Percentiles rank a stretch among this genome's conserved stretches.
Evolutionary conservation across 208 protist genomes (phyloP).

Genomic region (Entamoeba histolytica): DNA sequence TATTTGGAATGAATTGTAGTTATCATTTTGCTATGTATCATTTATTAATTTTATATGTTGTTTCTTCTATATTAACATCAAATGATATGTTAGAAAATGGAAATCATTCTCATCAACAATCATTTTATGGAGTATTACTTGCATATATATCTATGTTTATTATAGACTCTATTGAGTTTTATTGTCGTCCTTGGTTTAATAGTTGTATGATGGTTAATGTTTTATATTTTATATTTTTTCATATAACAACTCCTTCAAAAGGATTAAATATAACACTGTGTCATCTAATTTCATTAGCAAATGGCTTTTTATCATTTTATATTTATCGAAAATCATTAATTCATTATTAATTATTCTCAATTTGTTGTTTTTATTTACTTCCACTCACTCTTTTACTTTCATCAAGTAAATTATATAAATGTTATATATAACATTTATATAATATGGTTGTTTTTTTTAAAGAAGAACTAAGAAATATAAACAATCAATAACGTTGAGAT

Average conservation of each 20-base stretch:
- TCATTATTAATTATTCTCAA: too few relatives aligned
- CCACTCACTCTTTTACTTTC: too few relatives aligned
- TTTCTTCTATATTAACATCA: not conserved
- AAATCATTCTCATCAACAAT: not conserved
- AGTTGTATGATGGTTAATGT: not conserved
- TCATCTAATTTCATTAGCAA: too few relatives aligned
- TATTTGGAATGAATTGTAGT: not conserved
- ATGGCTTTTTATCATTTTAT: too few relatives aligned
- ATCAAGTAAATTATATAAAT: too few relatives aligned
- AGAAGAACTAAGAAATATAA: too few relatives aligned
- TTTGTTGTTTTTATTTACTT: too few relatives aligned
- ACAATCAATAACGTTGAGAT: too few relatives aligned
- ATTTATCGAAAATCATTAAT: too few relatives aligned
- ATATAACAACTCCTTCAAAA: not conserved
- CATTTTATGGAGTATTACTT: not conserved
- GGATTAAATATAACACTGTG: too few relatives aligned
- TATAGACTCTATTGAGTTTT: not conserved
- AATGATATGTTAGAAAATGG: not conserved
- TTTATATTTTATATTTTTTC: not conserved
- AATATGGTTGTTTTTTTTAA: too few relatives aligned
- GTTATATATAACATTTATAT: too few relatives aligned
- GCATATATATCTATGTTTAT: not conserved
- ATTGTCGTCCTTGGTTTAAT: not conserved
- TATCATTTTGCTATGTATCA: not conserved
- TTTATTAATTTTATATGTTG: not conserved